Base-by-base conservation (phyloP, 2,329 filamentous ascomycete genomes). In the Epichloe brachyelytri region DNA sequence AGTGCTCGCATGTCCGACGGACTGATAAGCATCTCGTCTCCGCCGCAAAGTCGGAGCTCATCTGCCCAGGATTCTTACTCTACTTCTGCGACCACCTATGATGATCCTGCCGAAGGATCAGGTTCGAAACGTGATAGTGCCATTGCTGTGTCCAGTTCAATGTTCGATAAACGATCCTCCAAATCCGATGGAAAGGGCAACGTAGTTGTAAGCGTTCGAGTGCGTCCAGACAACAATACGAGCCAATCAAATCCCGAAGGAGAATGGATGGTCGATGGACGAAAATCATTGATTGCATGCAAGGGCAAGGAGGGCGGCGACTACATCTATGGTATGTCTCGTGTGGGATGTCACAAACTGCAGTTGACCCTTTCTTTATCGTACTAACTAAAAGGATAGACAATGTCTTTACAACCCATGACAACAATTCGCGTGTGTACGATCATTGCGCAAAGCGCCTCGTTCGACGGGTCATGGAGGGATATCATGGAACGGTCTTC, bases 401-500 rank as follows among this genome's bases (percentile, higher is more conserved):
- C 72, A 97, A 97, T 70, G 93, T 97, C 55, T 98, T 98, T 68
- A 82, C 88, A 48, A 86, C 89, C 17, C 82, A 94, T 64, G 91
- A 98, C 64, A 87, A 96, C 65, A 98, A 98, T 65, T 82, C 88
- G 49, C 85, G 85, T 64, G 93, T 98, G 10, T 98, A 98, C 65
- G 93, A 98, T 68, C 83, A 91, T 56, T 87, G 82, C 44, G 93
- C 93, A 43, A 97, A 97, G 70, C 85, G 93, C 55, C 75, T 98
- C 48, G 93, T 98, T 45, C 85, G 93, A 59, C 79, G 93, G 61
- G 93, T 98, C 47, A 98, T 98, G 93, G 93, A 98, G 72, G 93
- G 93, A 41, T 98, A 97, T 65, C 91, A 97, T 62, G 93, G 91
- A 53, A 98, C 93, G 1, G 93, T 98, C 22, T 97, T 98, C 65